Evolutionary conservation across 2,329 filamentous ascomycete species (phyloP).

Genomic region (Didymella sp.): DNA sequence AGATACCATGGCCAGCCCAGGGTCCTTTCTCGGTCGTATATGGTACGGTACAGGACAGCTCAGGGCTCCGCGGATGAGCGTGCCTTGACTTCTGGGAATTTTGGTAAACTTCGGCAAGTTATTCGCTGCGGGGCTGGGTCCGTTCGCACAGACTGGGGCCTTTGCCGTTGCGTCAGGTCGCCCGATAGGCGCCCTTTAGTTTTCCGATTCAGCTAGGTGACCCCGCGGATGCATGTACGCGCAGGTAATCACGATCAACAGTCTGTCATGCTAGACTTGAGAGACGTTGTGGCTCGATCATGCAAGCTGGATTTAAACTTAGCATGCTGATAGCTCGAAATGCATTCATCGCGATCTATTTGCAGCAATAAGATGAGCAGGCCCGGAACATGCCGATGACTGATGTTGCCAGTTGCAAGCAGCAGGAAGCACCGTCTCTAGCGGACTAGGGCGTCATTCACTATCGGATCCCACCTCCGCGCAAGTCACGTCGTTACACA

Average conservation of each 20-base stretch:
- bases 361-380: neutral
- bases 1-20: neutral
- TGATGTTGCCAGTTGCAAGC: neutral
- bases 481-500: conserved; percentile 1
- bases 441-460: conserved; percentile 8
- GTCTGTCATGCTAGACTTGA: neutral
- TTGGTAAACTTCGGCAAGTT: conserved; percentile 16
- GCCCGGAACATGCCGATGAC: neutral
- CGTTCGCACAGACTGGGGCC: conserved; percentile 25
- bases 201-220: neutral
- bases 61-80: conserved; percentile 1
- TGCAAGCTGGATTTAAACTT: neutral
- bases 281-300: neutral
- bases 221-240: conserved; percentile 9
- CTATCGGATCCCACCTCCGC: conserved; percentile 7
- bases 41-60: neutral
- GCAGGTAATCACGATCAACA: neutral
- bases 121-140: conserved; percentile 28
- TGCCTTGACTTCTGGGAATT: conserved; percentile 5
- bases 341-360: neutral
- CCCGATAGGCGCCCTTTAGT: conserved; percentile 14
- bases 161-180: conserved; percentile 16
- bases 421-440: neutral
- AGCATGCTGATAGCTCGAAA: neutral
- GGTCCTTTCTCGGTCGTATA: conserved; percentile 2